A percentile compares a stretch with the other conserved stretches of the same genome.
Evolutionary conservation across 345 rosid genomes (phyloP).

Genomic region (Melaleuca quinquenervia): DNA sequence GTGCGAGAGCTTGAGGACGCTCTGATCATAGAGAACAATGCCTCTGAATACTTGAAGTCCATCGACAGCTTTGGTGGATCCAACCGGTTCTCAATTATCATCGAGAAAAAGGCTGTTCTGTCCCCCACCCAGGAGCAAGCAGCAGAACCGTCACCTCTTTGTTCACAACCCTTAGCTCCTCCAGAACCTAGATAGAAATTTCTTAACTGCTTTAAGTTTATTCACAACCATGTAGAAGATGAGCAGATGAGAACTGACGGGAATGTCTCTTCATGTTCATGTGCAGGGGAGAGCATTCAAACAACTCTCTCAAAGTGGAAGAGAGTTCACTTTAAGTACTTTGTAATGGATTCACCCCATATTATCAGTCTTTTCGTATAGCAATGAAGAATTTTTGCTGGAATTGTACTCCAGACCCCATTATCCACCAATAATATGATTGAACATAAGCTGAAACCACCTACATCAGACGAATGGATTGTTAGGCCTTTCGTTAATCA

Average conservation of each 20-base stretch:
- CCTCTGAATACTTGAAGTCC: conserved; percentile 68
- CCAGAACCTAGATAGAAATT: conserved; percentile 5
- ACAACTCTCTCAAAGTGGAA: neutral
- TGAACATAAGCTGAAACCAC: neutral
- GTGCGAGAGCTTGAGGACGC: conserved; percentile 70
- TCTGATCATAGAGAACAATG: conserved; percentile 66
- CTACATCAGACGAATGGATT: neutral
- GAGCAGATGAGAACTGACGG: neutral
- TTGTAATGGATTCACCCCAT: neutral
- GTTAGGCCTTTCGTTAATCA: neutral
- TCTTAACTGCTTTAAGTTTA: neutral
- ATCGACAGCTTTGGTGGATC: conserved; percentile 60
- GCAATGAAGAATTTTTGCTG: neutral
- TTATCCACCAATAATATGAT: neutral
- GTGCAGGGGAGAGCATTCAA: neutral
- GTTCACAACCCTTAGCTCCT: conserved; percentile 29
- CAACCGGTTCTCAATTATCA: conserved; percentile 30
- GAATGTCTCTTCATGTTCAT: neutral
- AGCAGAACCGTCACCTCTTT: conserved; percentile 28
- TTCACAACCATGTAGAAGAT: neutral
- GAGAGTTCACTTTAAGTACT: neutral
- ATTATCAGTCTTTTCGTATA: neutral
- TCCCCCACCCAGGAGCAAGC: conserved; percentile 21
- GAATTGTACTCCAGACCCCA: neutral
- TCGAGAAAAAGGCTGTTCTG: conserved; percentile 28